Conservation (phyloP, 768 basidiomycete species). For the Bullera alba region DNA sequence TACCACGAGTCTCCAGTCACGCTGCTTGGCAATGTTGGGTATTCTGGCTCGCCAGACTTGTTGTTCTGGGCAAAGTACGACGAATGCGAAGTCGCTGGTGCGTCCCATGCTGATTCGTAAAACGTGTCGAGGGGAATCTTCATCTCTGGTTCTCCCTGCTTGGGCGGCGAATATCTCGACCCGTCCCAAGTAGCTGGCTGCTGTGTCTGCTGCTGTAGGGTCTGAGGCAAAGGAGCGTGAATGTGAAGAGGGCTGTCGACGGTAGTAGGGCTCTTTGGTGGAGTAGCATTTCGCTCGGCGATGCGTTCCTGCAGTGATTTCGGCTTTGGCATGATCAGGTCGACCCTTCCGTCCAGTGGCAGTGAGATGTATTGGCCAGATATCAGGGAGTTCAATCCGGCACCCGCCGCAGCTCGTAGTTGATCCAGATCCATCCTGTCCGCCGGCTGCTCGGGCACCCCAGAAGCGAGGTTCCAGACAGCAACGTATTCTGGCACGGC, state of each 20-base stretch:
- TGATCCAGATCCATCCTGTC: slow-evolving; percentile 58
- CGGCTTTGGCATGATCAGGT: slow-evolving; percentile 64
- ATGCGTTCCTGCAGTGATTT: slow-evolving; percentile 14
- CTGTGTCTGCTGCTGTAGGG: slow-evolving; percentile 28
- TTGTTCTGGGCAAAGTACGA: slow-evolving; percentile 11
- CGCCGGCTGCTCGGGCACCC: slow-evolving; percentile 25
- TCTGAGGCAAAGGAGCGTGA: slow-evolving; percentile 29
- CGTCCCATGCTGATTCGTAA: slow-evolving; percentile 83
- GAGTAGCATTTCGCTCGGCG: slow-evolving; percentile 12
- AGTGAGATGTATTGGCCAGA: slow-evolving; percentile 72
- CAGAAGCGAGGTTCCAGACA: slow-evolving; percentile 60
- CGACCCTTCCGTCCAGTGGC: slow-evolving; percentile 80
- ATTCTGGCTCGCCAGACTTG: slow-evolving; percentile 22
- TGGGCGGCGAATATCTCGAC: slow-evolving; percentile 70
- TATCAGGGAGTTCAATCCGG: slow-evolving; percentile 53
- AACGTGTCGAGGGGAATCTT: slow-evolving; percentile 62
- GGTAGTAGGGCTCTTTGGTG: slow-evolving; percentile 45
- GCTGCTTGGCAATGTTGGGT: slow-evolving; percentile 61
- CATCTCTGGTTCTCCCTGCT: slow-evolving; percentile 54
- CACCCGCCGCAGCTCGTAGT: slow-evolving; percentile 48
- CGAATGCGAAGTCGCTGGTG: slow-evolving; percentile 45
- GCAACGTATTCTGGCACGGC: slow-evolving; percentile 63
- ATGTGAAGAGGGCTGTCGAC: slow-evolving; percentile 46
- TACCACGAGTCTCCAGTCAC: slow-evolving; percentile 68
- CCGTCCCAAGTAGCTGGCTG: slow-evolving; percentile 75